Percentiles rank a stretch among this genome's conserved stretches.
Conservation (phyloP, 2,329 filamentous ascomycete genomes). For the Nemania abortiva region DNA sequence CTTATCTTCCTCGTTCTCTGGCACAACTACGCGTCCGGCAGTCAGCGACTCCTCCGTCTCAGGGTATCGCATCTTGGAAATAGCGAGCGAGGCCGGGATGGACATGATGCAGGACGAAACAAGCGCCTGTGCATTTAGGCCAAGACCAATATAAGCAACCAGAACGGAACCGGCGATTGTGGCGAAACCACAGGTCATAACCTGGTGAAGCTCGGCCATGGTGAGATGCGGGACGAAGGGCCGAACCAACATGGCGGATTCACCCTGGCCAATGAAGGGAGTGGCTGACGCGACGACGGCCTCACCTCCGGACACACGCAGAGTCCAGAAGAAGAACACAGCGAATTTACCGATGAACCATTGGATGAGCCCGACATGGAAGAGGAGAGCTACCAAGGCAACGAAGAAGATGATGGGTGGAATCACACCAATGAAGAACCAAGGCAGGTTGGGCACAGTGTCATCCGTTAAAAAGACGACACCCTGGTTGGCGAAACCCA, state of each 20-base stretch:
- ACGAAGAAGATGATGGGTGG: slow-evolving; percentile 98
- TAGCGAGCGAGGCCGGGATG: slow-evolving; percentile 89
- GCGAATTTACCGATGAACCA: slow-evolving; percentile 93
- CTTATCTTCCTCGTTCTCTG: slow-evolving; percentile 80
- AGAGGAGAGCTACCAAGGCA: slow-evolving; percentile 87
- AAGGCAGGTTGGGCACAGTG: slow-evolving; percentile 59
- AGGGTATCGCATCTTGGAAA: slow-evolving; percentile 90
- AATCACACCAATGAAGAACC: slow-evolving; percentile 84
- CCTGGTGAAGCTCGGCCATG: slow-evolving; percentile 87
- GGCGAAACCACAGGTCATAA: slow-evolving; percentile 93
- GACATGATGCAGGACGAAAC: slow-evolving; percentile 96
- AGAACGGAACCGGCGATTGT: slow-evolving; percentile 92
- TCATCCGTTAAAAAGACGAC: slow-evolving; percentile 75
- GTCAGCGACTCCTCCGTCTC: slow-evolving; percentile 90
- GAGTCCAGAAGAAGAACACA: slow-evolving; percentile 89
- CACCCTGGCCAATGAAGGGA: slow-evolving; percentile 93
- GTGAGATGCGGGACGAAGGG: slow-evolving; percentile 90
- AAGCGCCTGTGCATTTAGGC: slow-evolving; percentile 84
- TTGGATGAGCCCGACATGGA: slow-evolving; percentile 83
- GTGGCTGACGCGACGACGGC: slow-evolving; percentile 94
- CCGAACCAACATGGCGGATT: slow-evolving; percentile 91
- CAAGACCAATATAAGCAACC: slow-evolving; percentile 86
- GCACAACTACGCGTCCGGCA: slow-evolving; percentile 82
- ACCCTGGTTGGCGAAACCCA: slow-evolving; percentile 81
- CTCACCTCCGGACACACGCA: slow-evolving; percentile 89